Conservation (phyloP, 768 basidiomycete species). For the Psilocybe subaeruginosa region DNA sequence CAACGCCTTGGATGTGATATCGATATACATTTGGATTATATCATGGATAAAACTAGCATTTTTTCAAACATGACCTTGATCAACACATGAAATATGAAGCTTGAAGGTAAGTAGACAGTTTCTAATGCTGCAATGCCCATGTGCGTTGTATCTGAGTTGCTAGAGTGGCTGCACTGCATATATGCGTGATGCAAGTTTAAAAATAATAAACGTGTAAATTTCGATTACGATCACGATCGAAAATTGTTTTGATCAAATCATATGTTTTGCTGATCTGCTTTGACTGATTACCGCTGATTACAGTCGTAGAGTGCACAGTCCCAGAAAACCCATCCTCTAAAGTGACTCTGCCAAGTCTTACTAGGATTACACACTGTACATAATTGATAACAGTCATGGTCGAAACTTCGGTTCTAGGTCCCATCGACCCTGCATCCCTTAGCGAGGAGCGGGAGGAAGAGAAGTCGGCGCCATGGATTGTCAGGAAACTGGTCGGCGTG, state of each 20-base stretch:
- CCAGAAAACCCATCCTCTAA: not conserved
- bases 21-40: slow-evolving; percentile 10
- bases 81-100: not conserved
- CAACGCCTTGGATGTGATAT: slow-evolving; percentile 42
- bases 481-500: slow-evolving; percentile 67
- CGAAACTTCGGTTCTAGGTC: slow-evolving; percentile 44
- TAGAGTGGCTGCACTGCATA: not conserved
- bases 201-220: not conserved
- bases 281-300: not conserved
- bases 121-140: not conserved
- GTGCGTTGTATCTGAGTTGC: not conserved
- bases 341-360: not conserved
- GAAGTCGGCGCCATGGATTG: slow-evolving; percentile 62
- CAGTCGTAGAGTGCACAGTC: not conserved
- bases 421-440: slow-evolving; percentile 52
- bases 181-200: not conserved
- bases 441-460: slow-evolving; percentile 48
- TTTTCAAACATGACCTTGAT: not conserved
- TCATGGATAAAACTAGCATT: not conserved
- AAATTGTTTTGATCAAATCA: not conserved
- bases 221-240: slow-evolving; percentile 7
- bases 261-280: slow-evolving; percentile 1
- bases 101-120: not conserved
- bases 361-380: not conserved
- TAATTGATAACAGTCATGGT: slow-evolving; percentile 10